Evolutionary conservation across 129 eudicot species (phyloP), one percentile per base, ranked within the genome.

Genomic region (Chrysanthemum lavandulifolium): DNA sequence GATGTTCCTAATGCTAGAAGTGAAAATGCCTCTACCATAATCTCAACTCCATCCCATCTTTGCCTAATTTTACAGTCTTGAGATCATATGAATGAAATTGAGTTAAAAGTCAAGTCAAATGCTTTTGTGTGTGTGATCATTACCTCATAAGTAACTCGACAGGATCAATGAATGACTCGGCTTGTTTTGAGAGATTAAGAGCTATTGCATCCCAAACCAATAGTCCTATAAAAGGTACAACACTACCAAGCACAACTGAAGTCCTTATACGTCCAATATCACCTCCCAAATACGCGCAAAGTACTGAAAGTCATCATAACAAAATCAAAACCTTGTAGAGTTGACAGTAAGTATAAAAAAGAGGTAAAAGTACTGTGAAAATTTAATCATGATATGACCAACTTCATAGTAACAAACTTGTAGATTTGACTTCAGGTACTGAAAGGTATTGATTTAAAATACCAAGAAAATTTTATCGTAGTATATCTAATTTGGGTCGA

Each of bases 1-100:
- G 97, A 92, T 70, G 97, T 91, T 21, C 97, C 97, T 6, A 88
- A 83, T 27, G 97, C 97, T 64, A 88, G 78, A 80, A 91, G 94
- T 23, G 97, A 86, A 79, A 91, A 88, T 53, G 96, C 83, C 80
- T 85, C 94, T 49, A 92, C 97, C 97, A 92, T 92, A 23, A 74
- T 61, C 14, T 94, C 69, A 79, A 89, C 83, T 29, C 96, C 97
- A 11, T 81, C 73, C 97, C 97, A 86, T 73, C 74, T 85, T 75
- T 80, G 89, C 68, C 97, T 91, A 47, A 16, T 2, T 69, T 57
- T 66, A 73, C 51, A 69, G 19, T 56, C 48, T 25, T 3, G 10
- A 76, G 29, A 67, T 67, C 54, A 31, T 23, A 68, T 36, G 13
- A 21, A 76, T 10, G 1, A 48, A 68, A 13, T 29, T 6, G 40